Evolutionary conservation across 2,329 filamentous ascomycete genomes (phyloP), one percentile per base, ranked within the genome.

Genomic region (Trichoderma endophyticum): DNA sequence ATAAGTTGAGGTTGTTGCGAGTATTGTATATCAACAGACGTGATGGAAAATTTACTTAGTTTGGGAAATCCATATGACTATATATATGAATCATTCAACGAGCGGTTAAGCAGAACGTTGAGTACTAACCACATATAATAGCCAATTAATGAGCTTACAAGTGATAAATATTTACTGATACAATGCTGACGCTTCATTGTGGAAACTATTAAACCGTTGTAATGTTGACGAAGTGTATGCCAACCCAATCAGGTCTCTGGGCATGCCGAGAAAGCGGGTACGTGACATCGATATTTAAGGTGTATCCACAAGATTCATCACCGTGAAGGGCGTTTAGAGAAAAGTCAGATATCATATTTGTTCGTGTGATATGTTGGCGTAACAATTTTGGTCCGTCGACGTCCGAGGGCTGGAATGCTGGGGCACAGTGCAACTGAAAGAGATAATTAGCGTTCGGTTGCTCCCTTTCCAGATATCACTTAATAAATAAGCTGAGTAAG

Each of bases 401-500:
- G 34, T 63, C 61, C 34, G 63, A 26, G 48, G 7, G n/a, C 24
- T 51, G 43, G 54, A 6, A 4, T 24, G 21, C 15, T 34, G 15
- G 18, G 15, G 36, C 28, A 48, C 12, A 26, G 26, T 51, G 36
- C 4, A 3, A 9, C 15, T 51, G 14, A 26, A 51, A 21, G 1
- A 9, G 15, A 26, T 43, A 2, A 30, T 39, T 60, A 60, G 28
- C 2, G 7, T 32, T n/a, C 24, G n/a, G 51, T 12, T 7, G 18
- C 24, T 30, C 15, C n/a, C 28, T 14, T 21, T n/a, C 6, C 26
- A n/a, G 14, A 34, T 2, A n/a, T 54, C 7, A 12, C 14, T 34
- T 24, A 12, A 34, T 6, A 8, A 30, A 30, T 68, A 69, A 61
- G 66, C 66, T 69, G 66, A 69, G 56, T 69, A 61, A 69, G 66